Evolutionary conservation across 2,329 filamentous ascomycete species (phyloP).

Genomic region (Pseudogymnoascus destructans): DNA sequence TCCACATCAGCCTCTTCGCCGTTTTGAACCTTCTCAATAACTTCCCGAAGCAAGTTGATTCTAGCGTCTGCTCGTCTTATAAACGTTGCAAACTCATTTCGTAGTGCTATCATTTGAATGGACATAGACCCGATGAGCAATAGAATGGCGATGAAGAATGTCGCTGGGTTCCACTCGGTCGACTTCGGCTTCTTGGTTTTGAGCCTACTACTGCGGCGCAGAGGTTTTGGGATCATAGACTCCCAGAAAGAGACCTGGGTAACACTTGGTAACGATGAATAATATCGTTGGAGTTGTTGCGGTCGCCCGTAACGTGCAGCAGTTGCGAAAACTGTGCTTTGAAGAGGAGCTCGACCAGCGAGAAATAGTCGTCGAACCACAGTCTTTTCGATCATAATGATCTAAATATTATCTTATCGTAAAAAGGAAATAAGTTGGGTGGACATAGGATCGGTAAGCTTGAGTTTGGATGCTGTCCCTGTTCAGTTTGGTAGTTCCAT

Average conservation of each 20-base stretch:
- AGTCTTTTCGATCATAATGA: conserved; percentile 4
- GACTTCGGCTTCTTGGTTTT: conserved; percentile 32
- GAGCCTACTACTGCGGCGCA: conserved; percentile 34
- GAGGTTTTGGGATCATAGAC: conserved; percentile 54
- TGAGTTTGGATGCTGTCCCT: background rate
- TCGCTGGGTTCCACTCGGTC: conserved; percentile 67
- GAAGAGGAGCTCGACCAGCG: background rate
- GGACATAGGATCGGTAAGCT: background rate
- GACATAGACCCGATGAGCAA: conserved; percentile 88
- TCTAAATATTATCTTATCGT: background rate
- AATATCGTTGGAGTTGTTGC: conserved; percentile 16
- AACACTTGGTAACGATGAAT: conserved; percentile 30
- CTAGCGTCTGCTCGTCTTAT: conserved; percentile 66
- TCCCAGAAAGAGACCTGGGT: conserved; percentile 44
- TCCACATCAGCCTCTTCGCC: conserved; percentile 80
- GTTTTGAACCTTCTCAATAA: conserved; percentile 54
- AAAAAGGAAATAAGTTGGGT: background rate
- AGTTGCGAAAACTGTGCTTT: background rate
- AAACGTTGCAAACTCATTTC: conserved; percentile 60
- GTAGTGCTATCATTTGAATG: conserved; percentile 78
- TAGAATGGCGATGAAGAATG: conserved; percentile 71
- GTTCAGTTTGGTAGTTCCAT: background rate
- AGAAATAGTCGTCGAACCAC: background rate
- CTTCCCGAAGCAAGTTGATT: conserved; percentile 62
- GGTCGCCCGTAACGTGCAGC: background rate